Evolutionary conservation across 345 rosid genomes (phyloP).

Genomic region (Populus alba): DNA sequence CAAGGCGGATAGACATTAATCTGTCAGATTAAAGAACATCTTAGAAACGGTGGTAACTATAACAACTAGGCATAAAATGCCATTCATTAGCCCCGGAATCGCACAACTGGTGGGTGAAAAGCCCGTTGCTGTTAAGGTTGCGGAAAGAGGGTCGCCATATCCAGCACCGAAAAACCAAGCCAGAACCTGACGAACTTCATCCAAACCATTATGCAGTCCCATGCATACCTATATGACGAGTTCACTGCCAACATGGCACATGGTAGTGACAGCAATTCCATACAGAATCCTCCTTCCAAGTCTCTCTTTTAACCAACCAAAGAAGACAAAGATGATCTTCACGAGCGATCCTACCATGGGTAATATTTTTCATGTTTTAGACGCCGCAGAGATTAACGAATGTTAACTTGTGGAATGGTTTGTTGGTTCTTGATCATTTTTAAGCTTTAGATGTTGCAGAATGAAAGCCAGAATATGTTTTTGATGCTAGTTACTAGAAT

Average conservation of each 20-base stretch:
- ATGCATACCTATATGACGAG: not conserved
- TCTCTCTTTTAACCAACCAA: not conserved
- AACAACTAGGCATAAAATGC: not conserved
- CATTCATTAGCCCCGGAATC: not conserved
- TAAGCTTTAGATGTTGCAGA: not conserved
- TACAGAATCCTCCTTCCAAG: not conserved
- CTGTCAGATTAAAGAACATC: not conserved
- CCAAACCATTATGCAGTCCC: not conserved
- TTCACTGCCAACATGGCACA: not conserved
- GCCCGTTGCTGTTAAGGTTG: not conserved
- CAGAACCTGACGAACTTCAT: not conserved
- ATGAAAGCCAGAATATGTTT: not conserved
- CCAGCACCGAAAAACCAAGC: not conserved
- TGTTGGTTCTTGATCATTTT: not conserved
- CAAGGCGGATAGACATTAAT: not conserved
- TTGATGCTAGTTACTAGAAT: not conserved
- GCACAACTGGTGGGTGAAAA: not conserved
- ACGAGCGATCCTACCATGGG: not conserved
- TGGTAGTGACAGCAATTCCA: not conserved
- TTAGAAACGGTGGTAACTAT: not conserved
- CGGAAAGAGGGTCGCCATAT: not conserved
- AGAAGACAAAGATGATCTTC: not conserved
- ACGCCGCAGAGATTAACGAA: no score
- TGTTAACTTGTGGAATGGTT: not conserved
- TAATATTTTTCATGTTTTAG: no score